Evolutionary conservation across 306 rosid genomes (phyloP).

Genomic region (Hylodesmum podocarpum): DNA sequence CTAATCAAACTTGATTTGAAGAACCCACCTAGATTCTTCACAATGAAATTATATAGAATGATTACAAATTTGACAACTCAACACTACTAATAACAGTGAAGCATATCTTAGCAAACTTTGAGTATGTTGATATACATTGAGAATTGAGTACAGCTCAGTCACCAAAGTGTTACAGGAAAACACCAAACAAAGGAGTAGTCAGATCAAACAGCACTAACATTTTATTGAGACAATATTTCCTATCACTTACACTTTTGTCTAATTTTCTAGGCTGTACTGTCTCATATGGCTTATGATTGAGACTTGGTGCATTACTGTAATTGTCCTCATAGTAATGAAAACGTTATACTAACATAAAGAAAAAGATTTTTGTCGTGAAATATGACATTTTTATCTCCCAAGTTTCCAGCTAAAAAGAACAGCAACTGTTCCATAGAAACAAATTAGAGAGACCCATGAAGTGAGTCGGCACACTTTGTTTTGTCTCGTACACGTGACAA

Average conservation of each 20-base stretch:
- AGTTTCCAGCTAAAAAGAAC: not conserved
- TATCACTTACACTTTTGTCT: not conserved
- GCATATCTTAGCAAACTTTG: not conserved
- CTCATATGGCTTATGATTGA: constrained; percentile 25
- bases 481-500: constrained; percentile 36
- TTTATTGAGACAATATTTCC: not conserved
- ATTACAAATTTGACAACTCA: not conserved
- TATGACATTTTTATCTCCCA: constrained; percentile 3
- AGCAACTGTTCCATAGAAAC: not conserved
- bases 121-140: not conserved
- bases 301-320: not conserved
- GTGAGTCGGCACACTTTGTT: constrained; percentile 42
- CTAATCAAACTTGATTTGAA: too few species aligned
- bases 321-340: not conserved
- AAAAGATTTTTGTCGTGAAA: not conserved
- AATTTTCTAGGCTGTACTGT: constrained; percentile 27
- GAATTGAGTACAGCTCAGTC: constrained; percentile 18
- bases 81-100: not conserved
- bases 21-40: not conserved
- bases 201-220: not conserved
- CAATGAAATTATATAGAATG: not conserved
- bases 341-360: not conserved
- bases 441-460: not conserved
- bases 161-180: not conserved
- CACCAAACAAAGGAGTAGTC: not conserved